Evolutionary conservation across 2,329 filamentous ascomycete genomes (phyloP), one percentile per base, ranked within the genome.

Genomic region (Bipolaris victoriae): DNA sequence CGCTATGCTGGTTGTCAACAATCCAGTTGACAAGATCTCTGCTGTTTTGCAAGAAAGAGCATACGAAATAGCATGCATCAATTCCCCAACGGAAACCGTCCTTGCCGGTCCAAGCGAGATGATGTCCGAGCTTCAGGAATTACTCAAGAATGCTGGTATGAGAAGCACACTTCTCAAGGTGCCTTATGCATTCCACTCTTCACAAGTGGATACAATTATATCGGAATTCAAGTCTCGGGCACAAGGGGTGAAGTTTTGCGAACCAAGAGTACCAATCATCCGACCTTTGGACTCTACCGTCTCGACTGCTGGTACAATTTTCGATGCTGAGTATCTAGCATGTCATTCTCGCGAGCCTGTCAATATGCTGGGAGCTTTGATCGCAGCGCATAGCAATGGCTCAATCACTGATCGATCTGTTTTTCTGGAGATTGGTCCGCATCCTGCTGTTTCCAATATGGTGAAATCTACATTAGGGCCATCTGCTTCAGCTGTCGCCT

Each of bases 311-410:
- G 63, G 58, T 7, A 66, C 80, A 37, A 69, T 71, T 31, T 71
- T 76, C 5, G 66, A 64, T 24, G n/a, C 36, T 22, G 10, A 52
- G 3, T 65, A 61, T 41, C 18, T 68, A 2, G 44, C 55, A 20
- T 22, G 64, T 5, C 58, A 69, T 7, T 73, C 65, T 58, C 78
- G 81, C 2, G 77, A 82, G 53, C 76, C 80, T 5, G 65, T 67
- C 0, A 71, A 83, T 18, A 80, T 80, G 55, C 72, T 78, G 0
- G 76, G 72, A 36, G 79, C 82, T 71, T 71, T 82, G 29, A 78
- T 78, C 50, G 70, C 70, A 26, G 64, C 63, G 5, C 39, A 48
- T 4, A 39, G 36, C 3, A 7, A 52, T 4, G 11, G 40, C 29
- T 5, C 53, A 0, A 50, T 65, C 16, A 48, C 7, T n/a, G 43